Base-by-base conservation (phyloP, 495 filamentous ascomycete species). In the Gamarada debralockiae region DNA sequence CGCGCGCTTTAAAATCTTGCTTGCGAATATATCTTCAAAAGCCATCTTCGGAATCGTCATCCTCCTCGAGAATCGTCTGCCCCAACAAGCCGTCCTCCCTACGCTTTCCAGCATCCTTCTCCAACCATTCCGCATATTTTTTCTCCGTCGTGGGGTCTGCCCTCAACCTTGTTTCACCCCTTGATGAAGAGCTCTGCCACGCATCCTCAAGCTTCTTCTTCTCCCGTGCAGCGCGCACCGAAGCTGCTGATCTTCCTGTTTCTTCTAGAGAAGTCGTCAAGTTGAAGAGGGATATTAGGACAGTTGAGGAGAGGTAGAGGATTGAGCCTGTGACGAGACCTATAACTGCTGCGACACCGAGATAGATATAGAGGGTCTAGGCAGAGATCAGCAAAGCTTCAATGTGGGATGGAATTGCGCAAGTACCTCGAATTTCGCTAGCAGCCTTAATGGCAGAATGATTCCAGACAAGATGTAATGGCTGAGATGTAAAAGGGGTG, bases 21-120 rank as follows among this genome's bases (percentile, higher is more conserved):
- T 29, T 29, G 27, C 27, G 27, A 29, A 29, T 29, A 10, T 34
- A 20, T 18, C 33, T 40, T 55, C 44, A 62, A 23, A 53, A 50
- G 4, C 21, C 44, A 34, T 46, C 49, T 18, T 58, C 47, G 0
- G 50, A 57, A 53, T 58, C 56, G 31, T 78, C 78, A 43, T 84
- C 83, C 61, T 87, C 85, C 65, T 88, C 84, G 43, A 86, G 64
- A 15, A 88, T 88, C 0, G 81, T 86, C 46, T 79, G 73, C 20
- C 71, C 69, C 15, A 84, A 59, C 20, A 82, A 59, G 46, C 58
- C 21, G 10, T 59, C 49, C n/a, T 44, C 50, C 40, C 39, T 72
- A 46, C 57, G 65, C 52, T 59, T 60, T 14, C 61, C 53, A 29
- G 58, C 52, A 12, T 65, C 59, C 49, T 64, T 66, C 59, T 59